phyloP scores from a whole-genome alignment of 2,329 filamentous ascomycete genomes.

The Microcyclospora pomicola region DNA sequence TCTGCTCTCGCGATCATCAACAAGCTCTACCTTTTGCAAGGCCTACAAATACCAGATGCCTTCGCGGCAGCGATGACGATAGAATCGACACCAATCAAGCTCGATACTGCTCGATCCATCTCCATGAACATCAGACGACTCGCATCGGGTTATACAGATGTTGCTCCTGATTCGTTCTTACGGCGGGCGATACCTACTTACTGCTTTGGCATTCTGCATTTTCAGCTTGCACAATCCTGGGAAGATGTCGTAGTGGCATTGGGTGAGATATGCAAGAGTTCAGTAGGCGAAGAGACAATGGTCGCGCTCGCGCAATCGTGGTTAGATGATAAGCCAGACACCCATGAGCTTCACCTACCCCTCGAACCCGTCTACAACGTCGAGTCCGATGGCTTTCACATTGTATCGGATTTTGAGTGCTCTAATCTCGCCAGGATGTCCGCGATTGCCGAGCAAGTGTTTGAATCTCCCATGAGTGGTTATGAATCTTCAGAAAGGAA shows the following conservation, averaged over 20 bases:
- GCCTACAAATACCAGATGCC: conserved; percentile 37
- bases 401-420: conserved; percentile 69
- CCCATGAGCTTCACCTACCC: conserved; percentile 11
- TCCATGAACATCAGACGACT: conserved; percentile 79
- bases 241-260: conserved; percentile 67
- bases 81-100: conserved; percentile 63
- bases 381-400: conserved; percentile 18
- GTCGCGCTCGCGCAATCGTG: conserved; percentile 63
- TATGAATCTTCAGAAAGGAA: conserved; percentile 8
- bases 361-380: conserved; percentile 7
- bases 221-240: conserved; percentile 75
- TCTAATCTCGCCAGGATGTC: conserved; percentile 54
- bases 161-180: conserved; percentile 50
- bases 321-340: conserved; percentile 39
- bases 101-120: conserved; percentile 62
- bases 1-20: conserved; percentile 60
- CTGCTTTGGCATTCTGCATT: conserved; percentile 77
- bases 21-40: conserved; percentile 39
- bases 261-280: conserved; percentile 57
- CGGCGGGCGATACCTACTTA: conserved; percentile 63
- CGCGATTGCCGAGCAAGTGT: conserved; percentile 37
- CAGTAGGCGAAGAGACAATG: conserved; percentile 58
- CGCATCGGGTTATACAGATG: conserved; percentile 46
- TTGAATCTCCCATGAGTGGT: conserved; percentile 34
- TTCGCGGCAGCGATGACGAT: conserved; percentile 59